Percentiles rank a stretch among this genome's conserved stretches.
Conservation (phyloP, 140 eudicot species). For the Bidens hawaiensis region DNA sequence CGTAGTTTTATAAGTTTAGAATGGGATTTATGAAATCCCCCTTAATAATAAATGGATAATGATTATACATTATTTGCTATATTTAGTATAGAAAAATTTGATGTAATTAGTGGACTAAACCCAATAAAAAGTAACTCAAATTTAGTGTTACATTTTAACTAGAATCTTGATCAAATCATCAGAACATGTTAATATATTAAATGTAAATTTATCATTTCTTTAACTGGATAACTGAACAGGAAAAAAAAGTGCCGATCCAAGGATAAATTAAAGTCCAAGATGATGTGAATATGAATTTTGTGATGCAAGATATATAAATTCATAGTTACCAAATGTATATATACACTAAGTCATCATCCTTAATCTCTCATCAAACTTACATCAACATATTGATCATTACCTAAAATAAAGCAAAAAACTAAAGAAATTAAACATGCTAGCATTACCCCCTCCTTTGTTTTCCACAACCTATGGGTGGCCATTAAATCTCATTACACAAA, state of each 20-base stretch:
- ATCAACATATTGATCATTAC: background rate
- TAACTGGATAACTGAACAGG: background rate
- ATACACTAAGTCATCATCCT: constrained; percentile 13
- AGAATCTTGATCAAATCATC: too few species aligned
- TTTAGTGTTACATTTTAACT: too few species aligned
- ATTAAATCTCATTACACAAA: background rate
- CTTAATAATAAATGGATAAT: too few species aligned
- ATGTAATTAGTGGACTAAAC: too few species aligned
- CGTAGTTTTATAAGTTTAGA: too few species aligned
- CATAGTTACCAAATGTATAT: constrained; percentile 11
- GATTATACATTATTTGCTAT: too few species aligned
- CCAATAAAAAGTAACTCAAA: too few species aligned
- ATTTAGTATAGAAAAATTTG: too few species aligned
- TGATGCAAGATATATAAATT: constrained; percentile 8
- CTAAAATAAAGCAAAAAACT: background rate
- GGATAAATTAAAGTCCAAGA: background rate
- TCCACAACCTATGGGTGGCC: constrained; percentile 27
- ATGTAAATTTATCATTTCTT: background rate
- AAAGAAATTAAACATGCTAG: constrained; percentile 19
- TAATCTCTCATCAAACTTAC: constrained; percentile 8
- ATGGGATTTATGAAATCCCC: too few species aligned
- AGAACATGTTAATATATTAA: too few species aligned
- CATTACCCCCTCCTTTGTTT: constrained; percentile 31
- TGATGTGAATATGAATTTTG: constrained; percentile 4
- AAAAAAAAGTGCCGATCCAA: background rate